These are phyloP conservation scores for Taiozyma sp. DNA, from an alignment of 1,139 yeast genomes.

Conservation along the genomic window DNA sequence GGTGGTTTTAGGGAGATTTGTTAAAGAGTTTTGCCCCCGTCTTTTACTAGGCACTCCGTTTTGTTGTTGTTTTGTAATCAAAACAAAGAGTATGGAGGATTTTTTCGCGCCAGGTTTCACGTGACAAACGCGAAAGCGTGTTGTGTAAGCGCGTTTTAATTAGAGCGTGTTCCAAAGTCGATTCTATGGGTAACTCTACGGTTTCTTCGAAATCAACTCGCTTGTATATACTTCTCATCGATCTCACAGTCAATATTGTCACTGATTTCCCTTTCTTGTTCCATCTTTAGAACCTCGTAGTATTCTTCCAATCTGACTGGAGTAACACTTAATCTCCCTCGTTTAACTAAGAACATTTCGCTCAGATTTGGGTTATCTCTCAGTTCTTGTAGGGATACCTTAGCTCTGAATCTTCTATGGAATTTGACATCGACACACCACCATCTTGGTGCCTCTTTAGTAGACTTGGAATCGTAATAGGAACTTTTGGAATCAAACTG, in stretches of 20 bases:
- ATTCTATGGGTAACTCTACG: no score
- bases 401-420: slow-evolving; percentile 35
- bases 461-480: slow-evolving; percentile 43
- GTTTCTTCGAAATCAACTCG: not conserved
- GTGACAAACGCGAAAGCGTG: slow-evolving; percentile 6
- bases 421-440: slow-evolving; percentile 49
- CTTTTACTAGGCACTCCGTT: not conserved
- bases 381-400: slow-evolving; percentile 35
- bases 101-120: slow-evolving; percentile 1
- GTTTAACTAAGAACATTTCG: slow-evolving; percentile 40
- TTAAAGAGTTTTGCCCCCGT: not conserved
- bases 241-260: slow-evolving; percentile 33
- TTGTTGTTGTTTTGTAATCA: slow-evolving; percentile 3
- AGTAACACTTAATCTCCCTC: slow-evolving; percentile 45
- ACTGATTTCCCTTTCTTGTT: slow-evolving; percentile 19
- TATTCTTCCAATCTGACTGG: slow-evolving; percentile 41
- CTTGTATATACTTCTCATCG: slow-evolving; percentile 9
- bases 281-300: slow-evolving; percentile 32
- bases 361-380: slow-evolving; percentile 28
- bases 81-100: not conserved
- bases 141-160: not conserved
- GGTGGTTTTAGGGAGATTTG: not conserved
- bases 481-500: slow-evolving; percentile 37
- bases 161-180: no score
- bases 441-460: slow-evolving; percentile 41